A percentile compares a stretch with the other conserved stretches of the same genome.
Conservation (phyloP, 208 protist species). For the Acanthamoeba lenticulata region DNA sequence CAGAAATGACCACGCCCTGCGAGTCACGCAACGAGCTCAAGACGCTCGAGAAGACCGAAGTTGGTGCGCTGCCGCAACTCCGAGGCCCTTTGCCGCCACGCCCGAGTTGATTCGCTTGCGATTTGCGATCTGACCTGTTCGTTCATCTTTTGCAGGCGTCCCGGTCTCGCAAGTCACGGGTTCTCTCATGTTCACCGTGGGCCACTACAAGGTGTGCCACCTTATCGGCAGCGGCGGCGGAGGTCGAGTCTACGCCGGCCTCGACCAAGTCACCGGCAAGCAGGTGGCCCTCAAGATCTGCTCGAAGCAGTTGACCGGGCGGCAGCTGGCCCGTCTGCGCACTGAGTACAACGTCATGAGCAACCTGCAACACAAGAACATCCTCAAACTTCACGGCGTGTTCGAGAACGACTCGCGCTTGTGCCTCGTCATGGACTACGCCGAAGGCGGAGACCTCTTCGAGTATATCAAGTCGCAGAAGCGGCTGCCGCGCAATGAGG, state of each 20-base stretch:
- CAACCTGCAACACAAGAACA: conserved; percentile 29
- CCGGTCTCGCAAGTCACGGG: neutral
- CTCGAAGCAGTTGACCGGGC: conserved; percentile 1
- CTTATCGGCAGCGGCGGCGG: conserved; percentile 32
- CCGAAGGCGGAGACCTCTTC: conserved; percentile 60
- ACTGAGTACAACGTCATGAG: conserved; percentile 56
- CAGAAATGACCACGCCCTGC: neutral
- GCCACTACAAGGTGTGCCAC: conserved; percentile 16
- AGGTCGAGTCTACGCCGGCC: conserved; percentile 14
- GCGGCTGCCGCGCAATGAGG: neutral
- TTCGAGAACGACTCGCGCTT: conserved; percentile 37
- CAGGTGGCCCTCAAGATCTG: conserved; percentile 55
- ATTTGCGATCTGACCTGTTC: neutral
- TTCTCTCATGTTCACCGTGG: conserved; percentile 36
- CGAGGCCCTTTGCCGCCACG: neutral
- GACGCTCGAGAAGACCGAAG: conserved; percentile 15
- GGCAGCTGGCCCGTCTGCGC: neutral
- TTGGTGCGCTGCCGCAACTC: neutral
- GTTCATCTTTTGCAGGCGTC: neutral
- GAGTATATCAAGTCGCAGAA: neutral
- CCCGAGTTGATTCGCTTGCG: neutral
- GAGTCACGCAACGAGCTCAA: conserved; percentile 30
- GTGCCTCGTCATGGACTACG: conserved; percentile 56
- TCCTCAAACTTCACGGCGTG: conserved; percentile 33
- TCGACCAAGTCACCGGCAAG: neutral